Evolutionary conservation across 2,329 filamentous ascomycete species (phyloP).

Genomic region (Nothophaeocryptopus gaeumannii): DNA sequence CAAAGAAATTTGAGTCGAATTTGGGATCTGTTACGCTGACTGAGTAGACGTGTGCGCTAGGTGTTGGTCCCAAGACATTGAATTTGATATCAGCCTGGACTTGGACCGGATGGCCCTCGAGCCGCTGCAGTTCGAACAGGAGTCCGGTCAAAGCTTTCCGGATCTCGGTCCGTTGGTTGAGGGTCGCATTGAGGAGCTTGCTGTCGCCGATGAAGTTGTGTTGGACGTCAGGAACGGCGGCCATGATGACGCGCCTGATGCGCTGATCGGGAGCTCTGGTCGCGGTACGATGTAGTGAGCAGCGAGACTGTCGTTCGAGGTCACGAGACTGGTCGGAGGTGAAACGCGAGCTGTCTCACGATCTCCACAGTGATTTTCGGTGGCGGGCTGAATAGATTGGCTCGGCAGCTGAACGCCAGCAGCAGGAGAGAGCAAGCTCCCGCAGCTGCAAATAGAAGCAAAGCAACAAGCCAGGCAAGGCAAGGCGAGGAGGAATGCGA

Average conservation of each 20-base stretch:
- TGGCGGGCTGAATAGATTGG: no score
- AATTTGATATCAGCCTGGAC: conserved; percentile 24
- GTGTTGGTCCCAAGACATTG: conserved; percentile 17
- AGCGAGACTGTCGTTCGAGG: not conserved
- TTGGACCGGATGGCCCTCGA: conserved; percentile 21
- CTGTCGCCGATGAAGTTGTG: conserved; percentile 29
- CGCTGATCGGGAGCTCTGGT: not conserved
- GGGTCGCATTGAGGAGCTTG: conserved; percentile 22
- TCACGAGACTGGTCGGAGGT: not conserved
- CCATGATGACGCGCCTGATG: conserved; percentile 11
- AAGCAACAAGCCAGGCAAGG: no score
- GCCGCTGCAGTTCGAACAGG: conserved; percentile 21
- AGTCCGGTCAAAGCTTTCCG: conserved; percentile 21
- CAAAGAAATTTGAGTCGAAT: conserved; percentile 21
- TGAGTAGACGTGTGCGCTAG: conserved; percentile 25
- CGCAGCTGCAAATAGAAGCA: no score
- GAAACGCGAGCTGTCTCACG: no score
- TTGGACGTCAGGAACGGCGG: conserved; percentile 13
- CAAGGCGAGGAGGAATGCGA: no score
- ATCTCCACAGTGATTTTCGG: no score
- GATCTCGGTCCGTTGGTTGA: conserved; percentile 23
- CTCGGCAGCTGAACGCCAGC: no score
- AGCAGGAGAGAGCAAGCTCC: no score
- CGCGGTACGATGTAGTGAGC: not conserved
- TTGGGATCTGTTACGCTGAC: conserved; percentile 20